phyloP scores from a whole-genome alignment of 2,329 filamentous ascomycete species.

The Beauveria asiatica region DNA sequence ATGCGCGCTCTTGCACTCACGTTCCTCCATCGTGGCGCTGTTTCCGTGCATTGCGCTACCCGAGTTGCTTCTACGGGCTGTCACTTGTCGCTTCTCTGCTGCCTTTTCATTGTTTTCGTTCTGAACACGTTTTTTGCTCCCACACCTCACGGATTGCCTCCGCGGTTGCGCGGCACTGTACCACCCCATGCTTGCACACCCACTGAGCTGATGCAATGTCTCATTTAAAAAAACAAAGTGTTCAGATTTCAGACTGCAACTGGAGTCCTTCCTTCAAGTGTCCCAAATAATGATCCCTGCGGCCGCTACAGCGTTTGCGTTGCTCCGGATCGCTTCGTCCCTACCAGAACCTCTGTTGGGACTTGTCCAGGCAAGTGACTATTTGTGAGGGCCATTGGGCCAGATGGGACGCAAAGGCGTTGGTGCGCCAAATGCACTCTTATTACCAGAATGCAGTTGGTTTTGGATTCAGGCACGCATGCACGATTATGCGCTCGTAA shows the following conservation, averaged over 20 bases:
- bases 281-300: neutral
- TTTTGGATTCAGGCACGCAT: no score
- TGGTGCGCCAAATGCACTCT: no score
- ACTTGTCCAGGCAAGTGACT: no score
- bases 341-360: no score
- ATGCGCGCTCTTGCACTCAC: neutral
- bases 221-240: neutral
- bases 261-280: neutral
- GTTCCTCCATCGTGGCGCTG: neutral
- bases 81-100: neutral
- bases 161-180: neutral
- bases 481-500: no score
- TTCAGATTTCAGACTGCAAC: neutral
- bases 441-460: no score
- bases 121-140: neutral
- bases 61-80: neutral
- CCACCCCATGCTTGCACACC: neutral
- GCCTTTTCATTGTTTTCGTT: neutral
- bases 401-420: no score
- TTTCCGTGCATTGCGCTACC: neutral
- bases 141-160: neutral
- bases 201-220: conserved; percentile 5
- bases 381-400: no score
- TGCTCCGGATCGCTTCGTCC: no score
- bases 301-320: no score